These are phyloP conservation scores for Vitellaria paradoxa DNA, from an alignment of 179 eudicot species.

Conservation along the genomic window DNA sequence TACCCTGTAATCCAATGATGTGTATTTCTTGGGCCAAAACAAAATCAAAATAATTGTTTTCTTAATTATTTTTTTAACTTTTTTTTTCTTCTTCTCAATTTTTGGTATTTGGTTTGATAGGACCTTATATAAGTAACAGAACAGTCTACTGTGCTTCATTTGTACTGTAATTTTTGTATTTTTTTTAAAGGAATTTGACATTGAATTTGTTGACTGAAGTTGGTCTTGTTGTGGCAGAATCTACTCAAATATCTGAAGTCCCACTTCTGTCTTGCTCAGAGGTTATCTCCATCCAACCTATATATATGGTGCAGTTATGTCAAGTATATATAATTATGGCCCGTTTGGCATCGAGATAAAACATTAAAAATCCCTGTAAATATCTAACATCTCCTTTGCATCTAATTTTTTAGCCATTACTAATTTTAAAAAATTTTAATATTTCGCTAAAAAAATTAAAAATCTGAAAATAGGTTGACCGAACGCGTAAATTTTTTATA, in stretches of 20 bases:
- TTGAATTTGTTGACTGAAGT: slow-evolving; percentile 1
- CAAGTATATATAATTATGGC: too few species aligned
- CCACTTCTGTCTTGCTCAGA: slow-evolving; percentile 68
- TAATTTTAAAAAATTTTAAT: too few species aligned
- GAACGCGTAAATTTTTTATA: too few species aligned
- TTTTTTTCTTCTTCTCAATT: background rate
- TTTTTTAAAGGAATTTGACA: background rate
- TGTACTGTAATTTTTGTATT: background rate
- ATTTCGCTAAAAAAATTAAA: too few species aligned
- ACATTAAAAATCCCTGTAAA: too few species aligned
- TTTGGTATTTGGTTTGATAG: background rate
- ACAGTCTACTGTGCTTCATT: background rate
- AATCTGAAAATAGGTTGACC: too few species aligned
- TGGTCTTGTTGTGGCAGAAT: slow-evolving; percentile 33
- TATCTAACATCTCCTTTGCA: too few species aligned
- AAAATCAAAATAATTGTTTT: background rate
- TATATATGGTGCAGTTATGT: background rate
- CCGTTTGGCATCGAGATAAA: too few species aligned
- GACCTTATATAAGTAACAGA: background rate
- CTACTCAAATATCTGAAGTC: slow-evolving; percentile 35
- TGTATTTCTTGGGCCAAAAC: background rate
- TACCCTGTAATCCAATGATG: background rate
- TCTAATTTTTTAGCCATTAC: too few species aligned
- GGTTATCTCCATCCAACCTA: slow-evolving; percentile 32
- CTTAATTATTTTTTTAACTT: background rate